Evolutionary conservation across 2,329 filamentous ascomycete species (phyloP).

Genomic region (Blastomyces emzantsi): DNA sequence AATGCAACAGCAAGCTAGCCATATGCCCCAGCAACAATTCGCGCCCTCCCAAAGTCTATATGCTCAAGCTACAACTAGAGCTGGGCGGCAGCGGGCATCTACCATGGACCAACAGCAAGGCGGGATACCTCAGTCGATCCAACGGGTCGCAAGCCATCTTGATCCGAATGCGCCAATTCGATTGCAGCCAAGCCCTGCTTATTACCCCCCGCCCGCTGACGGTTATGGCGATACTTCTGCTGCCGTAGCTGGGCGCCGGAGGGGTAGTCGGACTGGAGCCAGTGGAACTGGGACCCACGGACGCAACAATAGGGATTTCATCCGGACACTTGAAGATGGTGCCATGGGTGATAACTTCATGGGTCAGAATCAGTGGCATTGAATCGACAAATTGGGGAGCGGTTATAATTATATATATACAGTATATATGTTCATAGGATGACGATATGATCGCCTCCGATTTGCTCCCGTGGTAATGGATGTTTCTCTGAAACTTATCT

Average conservation of each 20-base stretch:
- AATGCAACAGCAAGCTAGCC: constrained; percentile 48
- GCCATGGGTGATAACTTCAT: constrained; percentile 90
- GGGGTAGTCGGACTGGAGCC: constrained; percentile 60
- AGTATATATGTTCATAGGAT: neutral
- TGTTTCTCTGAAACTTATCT: neutral
- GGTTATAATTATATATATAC: neutral
- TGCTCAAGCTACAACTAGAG: constrained; percentile 65
- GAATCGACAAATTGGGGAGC: constrained; percentile 21
- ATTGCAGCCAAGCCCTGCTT: constrained; percentile 88
- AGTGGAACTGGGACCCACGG: constrained; percentile 23
- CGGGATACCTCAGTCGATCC: constrained; percentile 84
- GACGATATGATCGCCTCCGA: neutral
- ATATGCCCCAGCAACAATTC: constrained; percentile 62
- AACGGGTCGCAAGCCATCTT: constrained; percentile 89
- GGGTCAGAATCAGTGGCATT: constrained; percentile 64
- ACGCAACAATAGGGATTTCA: constrained; percentile 68
- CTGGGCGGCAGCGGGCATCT: constrained; percentile 77
- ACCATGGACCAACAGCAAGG: constrained; percentile 95
- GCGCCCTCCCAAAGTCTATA: constrained; percentile 63
- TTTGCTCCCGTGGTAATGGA: neutral
- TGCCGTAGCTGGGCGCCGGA: constrained; percentile 56
- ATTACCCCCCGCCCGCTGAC: constrained; percentile 88
- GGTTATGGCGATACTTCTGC: constrained; percentile 56
- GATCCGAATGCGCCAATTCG: constrained; percentile 92
- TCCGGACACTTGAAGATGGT: constrained; percentile 86